Base-by-base conservation (phyloP, 495 filamentous ascomycete genomes). In the Parachaetomium inaequale region DNA sequence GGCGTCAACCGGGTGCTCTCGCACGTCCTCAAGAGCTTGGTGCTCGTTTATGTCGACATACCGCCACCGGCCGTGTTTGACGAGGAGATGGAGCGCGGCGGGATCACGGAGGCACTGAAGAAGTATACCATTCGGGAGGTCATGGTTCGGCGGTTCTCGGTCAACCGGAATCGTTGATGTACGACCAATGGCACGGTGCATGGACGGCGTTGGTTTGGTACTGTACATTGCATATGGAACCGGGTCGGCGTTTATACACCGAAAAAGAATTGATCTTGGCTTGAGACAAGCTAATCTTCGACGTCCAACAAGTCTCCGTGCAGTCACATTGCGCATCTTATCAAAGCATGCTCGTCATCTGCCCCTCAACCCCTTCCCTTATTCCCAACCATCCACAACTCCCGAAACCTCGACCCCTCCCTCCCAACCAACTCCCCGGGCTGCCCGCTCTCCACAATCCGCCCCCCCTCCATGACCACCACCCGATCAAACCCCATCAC, bases 31-130 rank as follows among this genome's bases (percentile, higher is more conserved):
- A 99, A 99, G 81, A 94, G 83, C 15, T 68, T 98, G 64, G 86
- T 97, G 36, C 68, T 98, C 14, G 85, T 86, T 59, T 99, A 93
- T 72, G 93, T 98, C 2, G 93, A 99, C 63, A 79, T 98, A 14
- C 95, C 95, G 8, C 83, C 88, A 11, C 91, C 93, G 4, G 55
- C 72, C 17, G 70, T 74, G 32, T 73, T 74, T 53, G 76, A 82
- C 6, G 66, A 75, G 5, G 68, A 54, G 15, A 66, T 74, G 57
- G 58, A 67, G 29, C 70, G 81, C 15, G 71, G 80, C 14, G 84
- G 87, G 57, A 80, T 95, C 42, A 81, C 84, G 3, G 78, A 72
- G 15, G 70, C 91, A 32, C 70, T 98, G 40, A 80, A 80, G 69
- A 78, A 80, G 50, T 99, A 96, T 68, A 87, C 80, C 57, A 84